Base-by-base conservation (phyloP, 78 protist genomes). In the Cavenderia fasciculata region DNA sequence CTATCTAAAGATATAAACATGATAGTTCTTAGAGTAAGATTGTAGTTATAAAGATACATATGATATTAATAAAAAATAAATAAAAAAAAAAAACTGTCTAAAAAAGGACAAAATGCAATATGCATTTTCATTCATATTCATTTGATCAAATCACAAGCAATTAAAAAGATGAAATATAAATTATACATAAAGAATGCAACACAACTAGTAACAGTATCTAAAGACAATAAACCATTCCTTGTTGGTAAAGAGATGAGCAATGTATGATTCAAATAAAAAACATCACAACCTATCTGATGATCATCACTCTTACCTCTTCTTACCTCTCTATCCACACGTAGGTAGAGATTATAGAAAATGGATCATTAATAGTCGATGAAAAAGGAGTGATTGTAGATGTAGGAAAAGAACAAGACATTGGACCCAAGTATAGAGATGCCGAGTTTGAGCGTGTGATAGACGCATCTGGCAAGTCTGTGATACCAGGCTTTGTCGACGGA, bases 401-500 rank as follows among this genome's bases (percentile, higher is more conserved):
- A 29, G 89, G 89, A n/a, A 33, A 41, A 29, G 66, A 19, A 6
- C 25, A 52, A 4, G 86, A 61, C 34, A 75, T 90, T 21, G 40
- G 40, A 25, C 61, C 33, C 6, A 90, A 82, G 51, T 82, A 90
- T 72, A 56, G 31, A 18, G 49, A 38, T 49, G 25, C 27, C 31
- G 49, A 61, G 5, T 93, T 93, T 88, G 95, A 84, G 31, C 61
- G 25, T 0, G 94, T 75, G 14, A 84, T 96, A 3, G 95, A 94
- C 56, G 87, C 79, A 19, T 25, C 70, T 10, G 96, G 96, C 19
- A 79, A 41, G 49, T 16, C 86, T 52, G 94, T 94, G 4, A 46
- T 96, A 23, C 97, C 97, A 5, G 97, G 95, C 33, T 68, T 96
- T 25, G 96, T 94, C 1, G 98, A 96, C 51, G 96, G 92, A 21